Conservation (phyloP, 106 monocot genomes). For the Allium cepa region DNA sequence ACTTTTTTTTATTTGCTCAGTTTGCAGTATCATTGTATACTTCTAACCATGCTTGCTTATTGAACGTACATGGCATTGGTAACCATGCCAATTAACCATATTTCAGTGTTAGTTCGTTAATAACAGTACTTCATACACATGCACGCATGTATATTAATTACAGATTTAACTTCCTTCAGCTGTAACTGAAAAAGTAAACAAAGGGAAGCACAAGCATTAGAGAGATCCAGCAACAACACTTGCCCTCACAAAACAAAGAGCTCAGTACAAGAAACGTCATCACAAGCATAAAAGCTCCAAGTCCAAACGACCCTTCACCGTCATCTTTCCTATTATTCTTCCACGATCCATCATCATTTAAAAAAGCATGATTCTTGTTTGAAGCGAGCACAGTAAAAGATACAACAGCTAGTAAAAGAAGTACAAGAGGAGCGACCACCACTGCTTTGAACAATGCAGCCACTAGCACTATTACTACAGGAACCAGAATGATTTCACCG, state of each 20-base stretch:
- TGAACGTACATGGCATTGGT: no score
- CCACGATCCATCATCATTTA: no score
- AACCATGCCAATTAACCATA: no score
- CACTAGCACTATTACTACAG: not conserved
- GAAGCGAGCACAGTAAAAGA: not conserved
- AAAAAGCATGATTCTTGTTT: not conserved
- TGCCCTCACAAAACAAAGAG: constrained; percentile 2
- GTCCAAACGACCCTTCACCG: not conserved
- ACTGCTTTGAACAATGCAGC: not conserved
- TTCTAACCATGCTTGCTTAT: no score
- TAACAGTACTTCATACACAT: no score
- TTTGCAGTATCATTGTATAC: no score
- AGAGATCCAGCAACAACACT: constrained; percentile 9
- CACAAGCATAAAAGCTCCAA: constrained; percentile 3
- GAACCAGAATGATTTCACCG: not conserved
- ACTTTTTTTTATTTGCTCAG: no score
- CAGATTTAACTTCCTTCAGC: no score
- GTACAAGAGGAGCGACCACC: not conserved
- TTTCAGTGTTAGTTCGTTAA: no score
- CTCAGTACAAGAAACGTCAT: constrained; percentile 2
- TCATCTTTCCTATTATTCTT: not conserved
- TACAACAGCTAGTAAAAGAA: not conserved
- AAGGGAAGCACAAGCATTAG: no score
- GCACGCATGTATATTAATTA: no score
- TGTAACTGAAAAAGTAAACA: no score